These are phyloP conservation scores for Lactarius hatsudake DNA, from an alignment of 768 basidiomycete genomes.

Conservation along the genomic window DNA sequence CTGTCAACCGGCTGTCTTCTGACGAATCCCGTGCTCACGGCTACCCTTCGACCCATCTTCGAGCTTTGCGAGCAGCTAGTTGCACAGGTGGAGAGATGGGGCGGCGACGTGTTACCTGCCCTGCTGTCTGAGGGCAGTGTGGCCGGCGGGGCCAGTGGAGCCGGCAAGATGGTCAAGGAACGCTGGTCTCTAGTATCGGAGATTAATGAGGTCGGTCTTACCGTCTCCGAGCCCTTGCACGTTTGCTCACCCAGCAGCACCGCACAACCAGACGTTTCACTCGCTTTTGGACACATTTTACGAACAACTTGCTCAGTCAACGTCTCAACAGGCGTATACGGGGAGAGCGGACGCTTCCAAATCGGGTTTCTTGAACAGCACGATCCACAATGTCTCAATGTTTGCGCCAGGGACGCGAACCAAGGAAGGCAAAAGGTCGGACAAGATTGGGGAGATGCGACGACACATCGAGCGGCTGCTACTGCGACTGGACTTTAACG, in stretches of 20 bases:
- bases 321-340: constrained; percentile 69
- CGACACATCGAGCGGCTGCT: constrained; percentile 81
- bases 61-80: constrained; percentile 84
- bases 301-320: constrained; percentile 71
- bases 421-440: constrained; percentile 48
- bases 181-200: constrained; percentile 66
- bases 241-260: constrained; percentile 23
- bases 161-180: constrained; percentile 72
- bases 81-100: constrained; percentile 90
- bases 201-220: constrained; percentile 64
- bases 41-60: constrained; percentile 66
- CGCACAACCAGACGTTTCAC: constrained; percentile 54
- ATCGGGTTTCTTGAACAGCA: constrained; percentile 58
- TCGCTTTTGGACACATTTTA: constrained; percentile 72
- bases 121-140: constrained; percentile 80
- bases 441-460: constrained; percentile 64
- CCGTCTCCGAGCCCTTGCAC: neutral
- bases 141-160: constrained; percentile 49
- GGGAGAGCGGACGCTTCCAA: constrained; percentile 66
- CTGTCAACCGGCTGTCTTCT: constrained; percentile 78
- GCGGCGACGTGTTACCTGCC: constrained; percentile 84
- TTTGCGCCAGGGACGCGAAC: constrained; percentile 46
- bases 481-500: constrained; percentile 83
- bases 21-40: constrained; percentile 58
- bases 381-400: constrained; percentile 44